These are phyloP conservation scores for Cotoneaster glaucophyllus DNA, from an alignment of 306 rosid genomes.

Conservation along the genomic window DNA sequence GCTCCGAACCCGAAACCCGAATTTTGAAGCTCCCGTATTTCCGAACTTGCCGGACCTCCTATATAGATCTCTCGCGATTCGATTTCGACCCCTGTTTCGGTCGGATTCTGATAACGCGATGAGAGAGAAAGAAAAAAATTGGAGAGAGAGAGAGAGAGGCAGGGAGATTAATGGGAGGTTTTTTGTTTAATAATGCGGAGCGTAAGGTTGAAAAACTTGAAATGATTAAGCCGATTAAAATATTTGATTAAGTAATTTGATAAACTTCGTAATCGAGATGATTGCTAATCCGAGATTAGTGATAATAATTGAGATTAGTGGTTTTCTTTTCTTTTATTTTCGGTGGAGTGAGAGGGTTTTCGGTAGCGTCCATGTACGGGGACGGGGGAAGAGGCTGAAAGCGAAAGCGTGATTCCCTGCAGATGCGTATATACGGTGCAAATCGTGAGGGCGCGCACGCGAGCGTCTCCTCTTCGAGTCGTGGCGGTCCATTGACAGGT, in stretches of 20 bases:
- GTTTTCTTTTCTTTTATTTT: background rate
- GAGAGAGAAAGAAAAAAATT: background rate
- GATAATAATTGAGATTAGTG: slow-evolving; percentile 16
- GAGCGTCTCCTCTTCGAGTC: background rate
- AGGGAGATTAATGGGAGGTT: slow-evolving; percentile 1
- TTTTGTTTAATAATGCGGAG: background rate
- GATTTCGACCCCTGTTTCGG: slow-evolving; percentile 9
- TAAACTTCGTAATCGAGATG: background rate
- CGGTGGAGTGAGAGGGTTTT: background rate
- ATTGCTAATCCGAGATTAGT: background rate
- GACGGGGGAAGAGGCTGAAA: slow-evolving; percentile 1
- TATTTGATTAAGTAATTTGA: background rate
- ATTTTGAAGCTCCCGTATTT: slow-evolving; percentile 4
- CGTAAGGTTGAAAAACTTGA: background rate
- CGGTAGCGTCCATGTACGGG: slow-evolving; percentile 10
- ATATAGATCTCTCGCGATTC: slow-evolving; percentile 19
- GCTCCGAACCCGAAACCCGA: slow-evolving; percentile 21
- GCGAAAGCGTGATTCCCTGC: background rate
- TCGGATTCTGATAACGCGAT: background rate
- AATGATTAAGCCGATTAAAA: background rate
- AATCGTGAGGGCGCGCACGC: background rate
- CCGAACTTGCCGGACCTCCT: slow-evolving; percentile 1
- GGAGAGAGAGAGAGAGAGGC: background rate
- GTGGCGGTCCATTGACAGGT: background rate
- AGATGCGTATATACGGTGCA: background rate